Base-by-base conservation (phyloP, 176 grass and related monocot species). In the Oryza australiensis region DNA sequence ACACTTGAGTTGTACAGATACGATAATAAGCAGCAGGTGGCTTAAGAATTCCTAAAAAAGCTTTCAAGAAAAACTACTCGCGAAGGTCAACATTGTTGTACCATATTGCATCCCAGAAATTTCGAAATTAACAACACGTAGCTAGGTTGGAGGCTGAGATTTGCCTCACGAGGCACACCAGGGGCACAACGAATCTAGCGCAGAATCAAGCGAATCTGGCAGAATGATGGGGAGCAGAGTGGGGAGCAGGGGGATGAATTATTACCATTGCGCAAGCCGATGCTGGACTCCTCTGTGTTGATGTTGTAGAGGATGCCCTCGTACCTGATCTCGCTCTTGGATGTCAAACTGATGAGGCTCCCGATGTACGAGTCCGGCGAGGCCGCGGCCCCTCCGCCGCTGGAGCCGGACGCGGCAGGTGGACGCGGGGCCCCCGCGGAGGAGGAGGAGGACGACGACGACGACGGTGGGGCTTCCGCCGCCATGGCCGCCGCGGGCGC, bases 261-360 rank as follows among this genome's bases (percentile, higher is more conserved):
- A 46, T 79, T 88, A 95, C 93, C 93, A 69, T 95, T 88, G 69
- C 87, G 62, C 20, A 95, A 59, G 67, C 87, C 89, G 90, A 95
- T 91, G 89, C 83, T 95, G 66, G 89, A 93, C 72, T 92, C 88
- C 12, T 88, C 85, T 40, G 90, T 90, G 79, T 92, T 90, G 85
- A 96, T 90, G 88, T 88, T 88, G 85, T 82, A 90, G 80, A 96
- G 90, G 72, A 90, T 79, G 75, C 93, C 93, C 90, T 96, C 93
- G 85, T 93, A 96, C 84, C 93, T 90, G 83, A 96, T 96, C 88
- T 92, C 93, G 80, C 88, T 93, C 85, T 96, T 92, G 77, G 93
- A 90, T 64, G 87, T 96, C 27, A 96, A 74, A 80, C 93, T 96
- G 70, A 96, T 92, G 68, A 92, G 51, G 83, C 90, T 93, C 42